These are phyloP conservation scores for Rhizomucor pusillus DNA, from an alignment of 371 early-diverging fungal species.

Conservation along the genomic window DNA sequence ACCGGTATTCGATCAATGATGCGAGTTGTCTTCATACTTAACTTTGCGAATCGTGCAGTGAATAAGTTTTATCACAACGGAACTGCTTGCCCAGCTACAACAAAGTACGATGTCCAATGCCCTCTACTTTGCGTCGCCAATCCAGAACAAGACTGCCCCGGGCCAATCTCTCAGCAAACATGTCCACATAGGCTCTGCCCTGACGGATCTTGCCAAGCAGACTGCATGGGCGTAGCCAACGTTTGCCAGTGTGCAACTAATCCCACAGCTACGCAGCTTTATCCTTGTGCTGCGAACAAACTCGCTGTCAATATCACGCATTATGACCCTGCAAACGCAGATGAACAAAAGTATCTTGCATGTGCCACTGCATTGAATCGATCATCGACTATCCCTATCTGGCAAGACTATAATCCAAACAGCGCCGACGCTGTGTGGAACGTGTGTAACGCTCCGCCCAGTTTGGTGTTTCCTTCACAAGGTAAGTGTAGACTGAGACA, in stretches of 20 bases:
- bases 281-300: conserved; percentile 5
- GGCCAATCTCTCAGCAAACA: conserved; percentile 42
- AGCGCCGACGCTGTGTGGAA: conserved; percentile 35
- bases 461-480: conserved; percentile 33
- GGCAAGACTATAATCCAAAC: conserved; percentile 37
- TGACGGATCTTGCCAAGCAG: conserved; percentile 39
- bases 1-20: not conserved
- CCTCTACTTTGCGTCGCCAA: conserved; percentile 52
- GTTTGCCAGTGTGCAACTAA: conserved; percentile 26
- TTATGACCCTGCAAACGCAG: conserved; percentile 37
- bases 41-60: conserved; percentile 24
- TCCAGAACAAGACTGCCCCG: conserved; percentile 42
- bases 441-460: conserved; percentile 33
- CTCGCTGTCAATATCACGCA: conserved; percentile 22
- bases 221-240: conserved; percentile 20
- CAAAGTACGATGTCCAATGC: conserved; percentile 38
- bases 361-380: conserved; percentile 32
- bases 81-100: conserved; percentile 36
- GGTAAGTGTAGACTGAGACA: conserved; percentile 20
- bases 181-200: conserved; percentile 31
- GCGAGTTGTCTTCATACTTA: no score
- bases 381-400: conserved; percentile 26
- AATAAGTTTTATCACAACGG: conserved; percentile 47
- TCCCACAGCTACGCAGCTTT: conserved; percentile 4
- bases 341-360: conserved; percentile 28